Evolutionary conservation across 441 rosid species (phyloP).

Genomic region (Jatropha multifida): DNA sequence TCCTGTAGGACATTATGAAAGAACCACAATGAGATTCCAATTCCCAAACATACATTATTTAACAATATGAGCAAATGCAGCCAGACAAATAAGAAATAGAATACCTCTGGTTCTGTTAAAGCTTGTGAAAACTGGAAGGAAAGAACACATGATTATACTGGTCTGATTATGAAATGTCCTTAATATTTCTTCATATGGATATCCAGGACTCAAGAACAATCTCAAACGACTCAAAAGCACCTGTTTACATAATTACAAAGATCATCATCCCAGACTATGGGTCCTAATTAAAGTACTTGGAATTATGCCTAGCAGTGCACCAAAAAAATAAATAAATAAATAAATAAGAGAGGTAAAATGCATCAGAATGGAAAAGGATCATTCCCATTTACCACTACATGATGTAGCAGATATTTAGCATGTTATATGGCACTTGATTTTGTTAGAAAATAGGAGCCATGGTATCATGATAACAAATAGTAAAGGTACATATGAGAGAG

Average conservation of each 20-base stretch:
- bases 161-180: constrained; percentile 89
- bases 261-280: not conserved
- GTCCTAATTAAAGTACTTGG: not conserved
- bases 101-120: constrained; percentile 76
- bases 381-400: not conserved
- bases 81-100: constrained; percentile 15
- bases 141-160: constrained; percentile 77
- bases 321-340: no score
- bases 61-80: not conserved
- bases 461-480: not conserved
- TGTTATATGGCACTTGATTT: not conserved
- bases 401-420: not conserved
- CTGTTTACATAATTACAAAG: constrained; percentile 30
- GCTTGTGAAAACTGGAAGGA: constrained; percentile 65
- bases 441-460: not conserved
- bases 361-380: not conserved
- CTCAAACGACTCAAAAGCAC: constrained; percentile 72
- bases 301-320: not conserved
- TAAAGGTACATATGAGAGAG: not conserved
- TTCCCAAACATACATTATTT: not conserved
- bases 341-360: not conserved
- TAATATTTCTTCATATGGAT: constrained; percentile 83
- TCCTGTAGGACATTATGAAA: constrained; percentile 37
- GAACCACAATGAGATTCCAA: constrained; percentile 14
- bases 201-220: constrained; percentile 85